Percentiles rank a stretch among this genome's conserved stretches.
phyloP scores from a whole-genome alignment of 306 rosid genomes.

The Glycine latifolia region DNA sequence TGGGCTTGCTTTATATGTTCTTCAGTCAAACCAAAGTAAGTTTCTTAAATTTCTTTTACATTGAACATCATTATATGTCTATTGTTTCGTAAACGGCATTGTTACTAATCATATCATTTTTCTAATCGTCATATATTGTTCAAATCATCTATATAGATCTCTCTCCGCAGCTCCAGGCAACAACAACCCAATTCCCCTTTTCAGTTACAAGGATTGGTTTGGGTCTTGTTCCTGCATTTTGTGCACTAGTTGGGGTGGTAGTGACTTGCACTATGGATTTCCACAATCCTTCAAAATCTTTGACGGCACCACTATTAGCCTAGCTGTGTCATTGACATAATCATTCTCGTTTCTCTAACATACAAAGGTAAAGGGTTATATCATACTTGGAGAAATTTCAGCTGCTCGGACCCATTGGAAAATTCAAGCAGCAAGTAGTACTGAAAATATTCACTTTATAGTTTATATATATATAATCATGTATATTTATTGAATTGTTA shows the following conservation, averaged over 20 bases:
- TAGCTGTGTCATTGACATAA: conserved; percentile 41
- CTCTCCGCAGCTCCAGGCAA: conserved; percentile 43
- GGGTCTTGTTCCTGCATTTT: conserved; percentile 79
- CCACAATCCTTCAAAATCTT: conserved; percentile 59
- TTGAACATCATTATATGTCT: neutral
- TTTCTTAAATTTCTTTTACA: conserved; percentile 28
- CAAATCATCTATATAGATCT: conserved; percentile 59
- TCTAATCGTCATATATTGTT: conserved; percentile 1
- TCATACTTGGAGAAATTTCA: neutral
- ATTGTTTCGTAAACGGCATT: too few species aligned
- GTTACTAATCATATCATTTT: neutral
- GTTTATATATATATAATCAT: neutral
- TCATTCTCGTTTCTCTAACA: conserved; percentile 32
- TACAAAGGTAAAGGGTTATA: neutral
- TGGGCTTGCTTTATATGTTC: conserved; percentile 81
- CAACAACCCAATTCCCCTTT: conserved; percentile 35
- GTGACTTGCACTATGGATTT: conserved; percentile 82
- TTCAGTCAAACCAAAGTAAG: conserved; percentile 93
- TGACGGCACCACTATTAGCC: conserved; percentile 68
- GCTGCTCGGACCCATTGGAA: conserved; percentile 17
- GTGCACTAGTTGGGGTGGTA: conserved; percentile 66
- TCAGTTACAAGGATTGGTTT: conserved; percentile 83
- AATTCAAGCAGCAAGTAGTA: conserved; percentile 16
- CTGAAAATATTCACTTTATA: neutral
- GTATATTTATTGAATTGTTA: conserved; percentile 21